Evolutionary conservation across 805 yeast genomes (phyloP).

Genomic region (Aciculoconidium aculeatum): DNA sequence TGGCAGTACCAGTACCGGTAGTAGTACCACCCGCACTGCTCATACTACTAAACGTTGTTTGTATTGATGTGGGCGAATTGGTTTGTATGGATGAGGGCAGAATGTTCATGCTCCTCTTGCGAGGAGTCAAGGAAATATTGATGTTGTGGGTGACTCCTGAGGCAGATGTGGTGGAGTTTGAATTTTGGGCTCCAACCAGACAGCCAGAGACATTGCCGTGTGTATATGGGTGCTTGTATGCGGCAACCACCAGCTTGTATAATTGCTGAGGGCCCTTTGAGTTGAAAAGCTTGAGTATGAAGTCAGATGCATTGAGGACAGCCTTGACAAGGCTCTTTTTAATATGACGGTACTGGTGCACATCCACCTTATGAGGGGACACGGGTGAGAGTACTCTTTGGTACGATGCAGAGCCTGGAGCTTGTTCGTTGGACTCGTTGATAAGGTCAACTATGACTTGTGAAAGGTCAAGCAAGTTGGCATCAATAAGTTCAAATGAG

Average conservation of each 20-base stretch:
- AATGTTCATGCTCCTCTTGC: constrained; percentile 3
- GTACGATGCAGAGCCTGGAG: background rate
- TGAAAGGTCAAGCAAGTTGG: constrained; percentile 21
- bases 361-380: too few species aligned
- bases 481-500: constrained; percentile 39
- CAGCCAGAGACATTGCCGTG: too few species aligned
- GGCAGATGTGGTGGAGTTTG: constrained; percentile 3
- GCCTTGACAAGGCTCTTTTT: constrained; percentile 23
- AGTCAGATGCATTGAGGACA: constrained; percentile 23
- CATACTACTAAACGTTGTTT: too few species aligned
- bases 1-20: constrained; percentile 1
- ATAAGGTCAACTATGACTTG: constrained; percentile 24
- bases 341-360: constrained; percentile 12
- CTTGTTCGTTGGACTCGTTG: constrained; percentile 7
- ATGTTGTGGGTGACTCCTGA: constrained; percentile 1
- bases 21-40: too few species aligned
- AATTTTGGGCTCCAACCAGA: too few species aligned
- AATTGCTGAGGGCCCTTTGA: constrained; percentile 26
- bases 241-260: constrained; percentile 8
- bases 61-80: constrained; percentile 1
- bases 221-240: constrained; percentile 5
- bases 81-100: constrained; percentile 3
- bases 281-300: constrained; percentile 20
- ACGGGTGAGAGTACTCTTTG: background rate
- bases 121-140: constrained; percentile 3